Base-by-base conservation (phyloP, 495 filamentous ascomycete genomes). In the Ascobolus immersus region DNA sequence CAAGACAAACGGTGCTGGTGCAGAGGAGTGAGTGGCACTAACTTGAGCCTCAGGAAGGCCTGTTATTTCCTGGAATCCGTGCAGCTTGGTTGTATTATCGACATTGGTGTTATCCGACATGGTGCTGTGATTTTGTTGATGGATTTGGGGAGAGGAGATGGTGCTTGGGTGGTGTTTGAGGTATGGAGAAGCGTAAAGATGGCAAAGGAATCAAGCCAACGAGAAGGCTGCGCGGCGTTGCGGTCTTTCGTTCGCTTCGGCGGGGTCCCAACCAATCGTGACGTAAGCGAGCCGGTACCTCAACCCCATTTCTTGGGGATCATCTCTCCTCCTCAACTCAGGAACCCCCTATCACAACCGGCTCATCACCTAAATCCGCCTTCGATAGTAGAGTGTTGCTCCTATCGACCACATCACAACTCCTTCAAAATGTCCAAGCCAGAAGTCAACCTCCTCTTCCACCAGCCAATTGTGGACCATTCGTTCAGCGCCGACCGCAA, bases 351-450 rank as follows among this genome's bases (percentile, higher is more conserved):
- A 35, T 10, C 12, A 34, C 21, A 14, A 43, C 29, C 34, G 15
- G 17, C 9, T 22, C 32, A 39, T 36, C 23, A 24, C 33, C 36
- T 17, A 29, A n/a, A 17, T 37, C 19, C 20, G 15, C 21, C 11
- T 27, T n/a, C 42, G 77, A 67, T 90, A 92, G 86, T 96, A 72
- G 86, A 96, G 89, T 91, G 82, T 67, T 76, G 68, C 84, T 96
- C 86, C 86, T 93, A 84, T 77, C 77, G 54, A 35, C 17, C 17
- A 35, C 32, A 29, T 33, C 19, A 25, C 10, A 23, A 15, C 28
- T 18, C 5, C n/a, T 19, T 40, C 29, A 61, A 30, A 44, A 94
- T 93, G 84, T 61, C 75, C 28, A 44, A 71, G 38, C 77, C 84
- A 37, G 78, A 94, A 58, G 74, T 84, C 32, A 78, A 96, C 55